A percentile compares a stretch with the other conserved stretches of the same genome.
These are phyloP conservation scores for Nicotiana sylvestris DNA, from an alignment of 257 asterid species.

Conservation along the genomic window DNA sequence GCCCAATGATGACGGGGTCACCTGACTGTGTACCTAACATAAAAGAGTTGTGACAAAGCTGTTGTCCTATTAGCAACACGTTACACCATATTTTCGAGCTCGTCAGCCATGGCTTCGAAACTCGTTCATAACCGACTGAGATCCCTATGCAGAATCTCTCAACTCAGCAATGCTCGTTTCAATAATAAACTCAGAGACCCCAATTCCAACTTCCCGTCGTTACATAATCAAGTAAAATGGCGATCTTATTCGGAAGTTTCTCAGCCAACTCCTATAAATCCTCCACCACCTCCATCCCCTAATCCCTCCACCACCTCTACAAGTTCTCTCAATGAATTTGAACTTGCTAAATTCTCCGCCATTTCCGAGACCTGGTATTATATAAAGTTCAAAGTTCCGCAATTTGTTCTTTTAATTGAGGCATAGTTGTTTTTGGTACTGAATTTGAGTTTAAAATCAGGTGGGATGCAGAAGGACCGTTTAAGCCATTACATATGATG, in stretches of 20 bases:
- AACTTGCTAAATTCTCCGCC: slow-evolving; percentile 66
- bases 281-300: slow-evolving; percentile 14
- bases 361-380: slow-evolving; percentile 69
- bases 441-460: slow-evolving; percentile 21
- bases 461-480: slow-evolving; percentile 99
- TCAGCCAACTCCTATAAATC: slow-evolving; percentile 26
- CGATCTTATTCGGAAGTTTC: slow-evolving; percentile 43
- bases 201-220: neutral
- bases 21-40: neutral
- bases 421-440: neutral
- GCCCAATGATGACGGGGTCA: neutral
- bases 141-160: slow-evolving; percentile 22
- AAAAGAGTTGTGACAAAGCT: neutral
- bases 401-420: neutral
- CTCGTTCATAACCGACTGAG: slow-evolving; percentile 37
- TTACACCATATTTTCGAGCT: neutral
- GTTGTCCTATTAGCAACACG: neutral
- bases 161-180: neutral
- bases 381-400: neutral
- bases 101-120: slow-evolving; percentile 42
- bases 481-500: slow-evolving; percentile 81
- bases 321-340: slow-evolving; percentile 67
- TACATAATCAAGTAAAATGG: slow-evolving; percentile 12
- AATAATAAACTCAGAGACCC: slow-evolving; percentile 8
- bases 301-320: neutral